Percentiles rank a stretch among this genome's conserved stretches.
These are phyloP conservation scores for Tetrastigma voinierianum DNA, from an alignment of 164 flowering plant species.

Conservation along the genomic window DNA sequence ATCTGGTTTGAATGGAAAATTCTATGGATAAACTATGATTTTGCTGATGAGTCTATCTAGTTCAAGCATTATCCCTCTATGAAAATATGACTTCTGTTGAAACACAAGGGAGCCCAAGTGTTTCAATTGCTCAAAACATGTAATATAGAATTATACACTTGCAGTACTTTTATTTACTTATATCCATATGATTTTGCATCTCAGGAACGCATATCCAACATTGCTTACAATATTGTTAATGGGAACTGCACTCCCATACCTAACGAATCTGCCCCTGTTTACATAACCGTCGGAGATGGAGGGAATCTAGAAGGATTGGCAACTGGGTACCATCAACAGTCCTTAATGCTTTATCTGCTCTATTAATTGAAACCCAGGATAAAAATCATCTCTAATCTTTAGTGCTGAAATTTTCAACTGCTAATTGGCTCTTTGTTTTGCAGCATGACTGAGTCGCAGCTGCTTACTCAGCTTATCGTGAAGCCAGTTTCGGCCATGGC, in stretches of 20 bases:
- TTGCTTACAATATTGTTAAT: slow-evolving; percentile 43
- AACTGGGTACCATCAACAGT: slow-evolving; percentile 19
- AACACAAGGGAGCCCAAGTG: no score
- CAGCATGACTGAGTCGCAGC: slow-evolving; percentile 89
- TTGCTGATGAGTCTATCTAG: no score
- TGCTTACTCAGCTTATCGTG: slow-evolving; percentile 79
- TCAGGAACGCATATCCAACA: slow-evolving; percentile 76
- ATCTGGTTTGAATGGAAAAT: no score
- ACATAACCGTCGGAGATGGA: slow-evolving; percentile 67
- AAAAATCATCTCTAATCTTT: no score
- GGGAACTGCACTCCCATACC: slow-evolving; percentile 37
- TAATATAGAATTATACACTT: no score
- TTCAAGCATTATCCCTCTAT: no score
- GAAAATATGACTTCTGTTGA: no score
- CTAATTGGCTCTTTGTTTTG: slow-evolving; percentile 2
- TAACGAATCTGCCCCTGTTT: slow-evolving; percentile 55
- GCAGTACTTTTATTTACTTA: no score
- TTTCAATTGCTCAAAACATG: no score
- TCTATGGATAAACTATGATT: no score
- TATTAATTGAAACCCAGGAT: not conserved
- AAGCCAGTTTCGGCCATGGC: slow-evolving; percentile 89
- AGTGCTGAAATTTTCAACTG: no score
- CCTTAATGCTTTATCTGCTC: not conserved
- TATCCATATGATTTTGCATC: not conserved
- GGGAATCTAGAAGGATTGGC: slow-evolving; percentile 61